Conservation (phyloP, 495 filamentous ascomycete genomes). For the Pyrenopolyporus hunteri region DNA sequence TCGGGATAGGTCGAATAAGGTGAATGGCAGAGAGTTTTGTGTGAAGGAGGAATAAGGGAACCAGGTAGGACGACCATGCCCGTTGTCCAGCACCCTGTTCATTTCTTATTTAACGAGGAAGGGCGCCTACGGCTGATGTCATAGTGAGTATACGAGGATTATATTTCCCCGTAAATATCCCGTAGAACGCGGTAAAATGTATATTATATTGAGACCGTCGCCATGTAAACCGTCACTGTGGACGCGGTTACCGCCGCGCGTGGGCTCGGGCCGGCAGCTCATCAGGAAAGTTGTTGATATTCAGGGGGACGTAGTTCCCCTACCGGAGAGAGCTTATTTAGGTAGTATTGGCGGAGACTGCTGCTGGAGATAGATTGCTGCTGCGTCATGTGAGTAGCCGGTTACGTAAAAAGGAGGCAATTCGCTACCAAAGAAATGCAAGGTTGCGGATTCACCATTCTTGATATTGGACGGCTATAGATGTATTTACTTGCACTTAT, state of each 20-base stretch:
- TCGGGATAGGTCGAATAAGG: neutral
- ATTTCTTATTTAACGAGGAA: too few species aligned
- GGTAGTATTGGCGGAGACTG: neutral
- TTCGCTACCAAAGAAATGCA: neutral
- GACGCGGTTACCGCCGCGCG: neutral
- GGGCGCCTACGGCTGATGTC: too few species aligned
- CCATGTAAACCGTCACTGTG: neutral
- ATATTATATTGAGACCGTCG: too few species aligned
- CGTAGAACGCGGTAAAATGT: too few species aligned
- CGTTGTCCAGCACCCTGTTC: neutral
- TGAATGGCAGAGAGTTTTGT: too few species aligned
- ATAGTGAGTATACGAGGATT: too few species aligned
- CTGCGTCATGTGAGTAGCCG: neutral
- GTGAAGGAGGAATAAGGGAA: neutral
- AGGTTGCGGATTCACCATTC: neutral
- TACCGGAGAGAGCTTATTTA: neutral
- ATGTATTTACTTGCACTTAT: neutral
- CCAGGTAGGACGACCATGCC: neutral
- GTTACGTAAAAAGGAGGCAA: neutral
- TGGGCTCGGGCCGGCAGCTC: neutral
- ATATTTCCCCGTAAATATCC: neutral
- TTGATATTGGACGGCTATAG: neutral
- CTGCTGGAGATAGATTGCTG: neutral
- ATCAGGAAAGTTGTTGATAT: conserved; percentile 1
- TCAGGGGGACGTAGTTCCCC: neutral